Conservation (phyloP, 2,329 filamentous ascomycete genomes). For the Falciphora oryzae region DNA sequence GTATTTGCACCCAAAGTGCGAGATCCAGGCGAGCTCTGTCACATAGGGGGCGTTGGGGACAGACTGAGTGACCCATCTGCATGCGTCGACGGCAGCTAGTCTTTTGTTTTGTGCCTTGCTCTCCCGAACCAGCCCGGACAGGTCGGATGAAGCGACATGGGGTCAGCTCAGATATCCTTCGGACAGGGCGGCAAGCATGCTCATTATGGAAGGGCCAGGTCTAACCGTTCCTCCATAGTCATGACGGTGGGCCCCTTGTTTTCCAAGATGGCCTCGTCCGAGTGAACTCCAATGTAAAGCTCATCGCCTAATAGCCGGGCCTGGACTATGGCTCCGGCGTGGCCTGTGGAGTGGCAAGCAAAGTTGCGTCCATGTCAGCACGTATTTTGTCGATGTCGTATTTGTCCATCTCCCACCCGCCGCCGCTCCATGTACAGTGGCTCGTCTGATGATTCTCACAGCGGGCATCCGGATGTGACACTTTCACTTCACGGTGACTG, state of each 20-base stretch:
- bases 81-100: slow-evolving; percentile 85
- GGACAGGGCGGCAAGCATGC: background rate
- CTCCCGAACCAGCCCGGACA: background rate
- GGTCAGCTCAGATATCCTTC: slow-evolving; percentile 2
- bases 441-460: background rate
- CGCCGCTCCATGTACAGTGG: background rate
- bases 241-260: slow-evolving; percentile 99
- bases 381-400: background rate
- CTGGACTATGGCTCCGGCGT: slow-evolving; percentile 95
- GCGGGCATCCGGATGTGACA: background rate
- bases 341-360: slow-evolving; percentile 51
- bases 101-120: slow-evolving; percentile 35
- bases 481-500: background rate
- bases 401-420: background rate
- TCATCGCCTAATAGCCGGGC: slow-evolving; percentile 85
- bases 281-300: slow-evolving; percentile 89
- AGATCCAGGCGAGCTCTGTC: slow-evolving; percentile 87
- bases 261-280: slow-evolving; percentile 88
- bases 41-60: slow-evolving; percentile 89
- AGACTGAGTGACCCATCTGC: slow-evolving; percentile 85
- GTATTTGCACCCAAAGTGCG: slow-evolving; percentile 90
- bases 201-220: background rate
- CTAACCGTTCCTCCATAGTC: slow-evolving; percentile 77
- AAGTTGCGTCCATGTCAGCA: slow-evolving; percentile 5
- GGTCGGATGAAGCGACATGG: background rate